These are phyloP conservation scores for Crithidia fasciculata DNA, from an alignment of 208 protist species.

Conservation along the genomic window DNA sequence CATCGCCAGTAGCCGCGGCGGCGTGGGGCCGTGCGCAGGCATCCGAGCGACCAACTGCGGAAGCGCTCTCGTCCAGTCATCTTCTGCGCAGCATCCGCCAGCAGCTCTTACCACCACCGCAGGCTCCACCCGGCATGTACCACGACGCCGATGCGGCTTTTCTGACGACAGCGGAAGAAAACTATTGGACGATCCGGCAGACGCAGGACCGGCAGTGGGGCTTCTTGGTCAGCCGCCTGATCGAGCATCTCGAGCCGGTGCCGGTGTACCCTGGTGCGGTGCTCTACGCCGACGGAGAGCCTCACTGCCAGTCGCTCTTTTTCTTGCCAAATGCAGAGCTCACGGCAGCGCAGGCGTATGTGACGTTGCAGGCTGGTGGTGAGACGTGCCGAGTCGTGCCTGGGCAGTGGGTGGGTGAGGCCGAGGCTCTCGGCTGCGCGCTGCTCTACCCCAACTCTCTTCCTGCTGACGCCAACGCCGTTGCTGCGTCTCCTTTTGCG, in stretches of 20 bases:
- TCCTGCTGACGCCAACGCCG: not conserved
- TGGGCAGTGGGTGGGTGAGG: slow-evolving; percentile 54
- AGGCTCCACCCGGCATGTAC: slow-evolving; percentile 18
- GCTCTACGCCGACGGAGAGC: slow-evolving; percentile 33
- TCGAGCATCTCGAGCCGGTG: slow-evolving; percentile 23
- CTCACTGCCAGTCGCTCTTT: slow-evolving; percentile 30
- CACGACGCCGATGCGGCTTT: slow-evolving; percentile 15
- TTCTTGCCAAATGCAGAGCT: slow-evolving; percentile 33
- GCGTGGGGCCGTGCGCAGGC: not conserved
- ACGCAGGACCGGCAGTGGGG: slow-evolving; percentile 46
- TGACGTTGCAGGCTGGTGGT: slow-evolving; percentile 2
- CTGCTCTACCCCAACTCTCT: slow-evolving; percentile 16
- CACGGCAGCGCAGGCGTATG: slow-evolving; percentile 7
- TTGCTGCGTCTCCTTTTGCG: slow-evolving; percentile 5
- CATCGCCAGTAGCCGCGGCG: not conserved
- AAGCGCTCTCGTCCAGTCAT: slow-evolving; percentile 4
- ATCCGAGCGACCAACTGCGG: not conserved
- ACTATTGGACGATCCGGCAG: slow-evolving; percentile 31
- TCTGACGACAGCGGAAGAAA: slow-evolving; percentile 51
- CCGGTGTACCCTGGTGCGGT: slow-evolving; percentile 1
- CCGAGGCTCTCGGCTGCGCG: slow-evolving; percentile 37
- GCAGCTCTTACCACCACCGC: slow-evolving; percentile 32
- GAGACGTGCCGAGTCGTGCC: slow-evolving; percentile 15
- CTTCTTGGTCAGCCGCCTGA: slow-evolving; percentile 31
- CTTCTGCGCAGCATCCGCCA: slow-evolving; percentile 34